A percentile compares a stretch with the other conserved stretches of the same genome.
Conservation (phyloP, 2,329 filamentous ascomycete species). For the Trichoderma oligosporum region DNA sequence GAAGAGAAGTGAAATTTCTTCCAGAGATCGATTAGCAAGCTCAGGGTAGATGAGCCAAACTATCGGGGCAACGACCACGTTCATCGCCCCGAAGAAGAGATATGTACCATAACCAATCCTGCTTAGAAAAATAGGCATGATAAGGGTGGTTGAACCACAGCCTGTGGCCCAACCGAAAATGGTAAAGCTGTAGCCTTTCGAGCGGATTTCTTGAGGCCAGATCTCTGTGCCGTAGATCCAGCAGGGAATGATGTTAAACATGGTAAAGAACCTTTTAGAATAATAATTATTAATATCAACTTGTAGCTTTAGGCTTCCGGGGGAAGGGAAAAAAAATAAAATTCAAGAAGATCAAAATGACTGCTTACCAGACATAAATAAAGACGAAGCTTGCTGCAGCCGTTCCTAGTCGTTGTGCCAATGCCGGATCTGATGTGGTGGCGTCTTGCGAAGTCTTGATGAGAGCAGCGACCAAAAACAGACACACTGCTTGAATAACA, state of each 20-base stretch:
- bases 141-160: conserved; percentile 50
- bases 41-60: conserved; percentile 40
- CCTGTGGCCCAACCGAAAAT: conserved; percentile 59
- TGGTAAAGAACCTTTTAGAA: conserved; percentile 29
- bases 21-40: conserved; percentile 18
- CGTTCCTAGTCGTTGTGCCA: conserved; percentile 23
- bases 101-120: conserved; percentile 46
- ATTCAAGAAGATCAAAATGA: background rate
- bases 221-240: conserved; percentile 48
- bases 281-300: conserved; percentile 1
- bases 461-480: conserved; percentile 33
- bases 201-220: conserved; percentile 52
- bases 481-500: conserved; percentile 28
- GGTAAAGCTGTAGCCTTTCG: conserved; percentile 57
- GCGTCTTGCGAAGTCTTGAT: conserved; percentile 30
- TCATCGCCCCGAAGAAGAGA: conserved; percentile 49
- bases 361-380: conserved; percentile 26
- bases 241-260: conserved; percentile 34
- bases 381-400: conserved; percentile 27
- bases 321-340: background rate
- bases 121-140: conserved; percentile 51
- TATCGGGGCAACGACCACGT: conserved; percentile 49
- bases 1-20: conserved; percentile 45
- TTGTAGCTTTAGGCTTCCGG: background rate
- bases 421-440: conserved; percentile 9